phyloP scores from a whole-genome alignment of 208 protist genomes.

The Phytomonas sp. region DNA sequence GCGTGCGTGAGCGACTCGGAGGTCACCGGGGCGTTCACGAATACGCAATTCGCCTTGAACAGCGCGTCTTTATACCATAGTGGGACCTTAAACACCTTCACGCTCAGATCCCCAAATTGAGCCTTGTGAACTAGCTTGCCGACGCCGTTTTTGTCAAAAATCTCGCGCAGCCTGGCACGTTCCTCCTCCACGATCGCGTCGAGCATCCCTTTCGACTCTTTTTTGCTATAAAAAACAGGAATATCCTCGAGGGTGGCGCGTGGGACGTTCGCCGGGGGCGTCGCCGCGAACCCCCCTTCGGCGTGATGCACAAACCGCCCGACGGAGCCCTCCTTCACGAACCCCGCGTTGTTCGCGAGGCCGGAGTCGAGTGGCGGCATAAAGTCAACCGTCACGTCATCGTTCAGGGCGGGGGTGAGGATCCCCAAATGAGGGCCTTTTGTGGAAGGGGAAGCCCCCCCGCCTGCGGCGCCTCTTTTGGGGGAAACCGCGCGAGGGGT shows the following conservation, averaged over 20 bases:
- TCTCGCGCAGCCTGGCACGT: conserved; percentile 34
- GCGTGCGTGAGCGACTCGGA: conserved; percentile 33
- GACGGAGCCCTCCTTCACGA: background rate
- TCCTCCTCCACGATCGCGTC: conserved; percentile 22
- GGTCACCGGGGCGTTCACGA: conserved; percentile 17
- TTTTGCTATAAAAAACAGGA: conserved; percentile 66
- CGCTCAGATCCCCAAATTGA: conserved; percentile 56
- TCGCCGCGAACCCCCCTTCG: conserved; percentile 37
- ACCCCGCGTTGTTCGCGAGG: background rate
- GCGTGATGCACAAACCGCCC: conserved; percentile 15
- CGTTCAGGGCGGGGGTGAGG: too few relatives aligned
- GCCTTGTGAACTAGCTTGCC: conserved; percentile 23
- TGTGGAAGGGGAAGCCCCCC: too few relatives aligned
- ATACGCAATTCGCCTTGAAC: conserved; percentile 46
- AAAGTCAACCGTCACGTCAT: too few relatives aligned
- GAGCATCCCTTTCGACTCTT: conserved; percentile 40
- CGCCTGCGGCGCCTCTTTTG: background rate
- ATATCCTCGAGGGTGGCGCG: conserved; percentile 56
- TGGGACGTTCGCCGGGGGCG: conserved; percentile 44
- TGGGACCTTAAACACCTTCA: conserved; percentile 67
- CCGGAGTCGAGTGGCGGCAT: too few relatives aligned
- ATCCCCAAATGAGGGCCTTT: conserved; percentile 21
- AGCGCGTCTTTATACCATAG: conserved; percentile 74
- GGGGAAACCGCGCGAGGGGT: background rate
- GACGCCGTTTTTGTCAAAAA: conserved; percentile 30